A percentile compares a stretch with the other conserved stretches of the same genome.
Evolutionary conservation across 257 asterid genomes (phyloP).

Genomic region (Nicotiana sylvestris): DNA sequence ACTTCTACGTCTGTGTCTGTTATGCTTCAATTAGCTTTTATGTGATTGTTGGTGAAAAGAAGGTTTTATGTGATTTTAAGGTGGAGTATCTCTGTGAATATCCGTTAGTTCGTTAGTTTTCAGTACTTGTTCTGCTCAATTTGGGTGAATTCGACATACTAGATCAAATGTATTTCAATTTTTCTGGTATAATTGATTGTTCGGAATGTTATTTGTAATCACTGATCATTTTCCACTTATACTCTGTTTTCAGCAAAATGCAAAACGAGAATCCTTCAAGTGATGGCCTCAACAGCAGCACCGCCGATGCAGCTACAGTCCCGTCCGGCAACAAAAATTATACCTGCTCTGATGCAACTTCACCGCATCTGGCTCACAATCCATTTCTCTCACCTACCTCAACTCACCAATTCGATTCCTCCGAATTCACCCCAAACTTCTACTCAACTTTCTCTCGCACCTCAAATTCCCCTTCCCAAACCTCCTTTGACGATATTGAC

Average conservation of each 20-base stretch:
- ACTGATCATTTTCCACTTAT: neutral
- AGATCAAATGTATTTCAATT: neutral
- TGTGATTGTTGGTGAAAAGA: neutral
- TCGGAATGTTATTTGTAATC: neutral
- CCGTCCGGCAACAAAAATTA: slow-evolving; percentile 10
- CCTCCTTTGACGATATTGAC: slow-evolving; percentile 42
- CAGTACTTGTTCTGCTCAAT: neutral
- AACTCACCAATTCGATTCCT: slow-evolving; percentile 38
- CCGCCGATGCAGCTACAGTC: neutral
- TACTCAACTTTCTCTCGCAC: slow-evolving; percentile 43
- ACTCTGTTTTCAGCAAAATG: slow-evolving; percentile 22
- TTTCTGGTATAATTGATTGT: neutral
- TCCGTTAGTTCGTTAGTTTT: neutral
- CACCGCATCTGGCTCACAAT: slow-evolving; percentile 27
- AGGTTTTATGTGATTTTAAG: neutral
- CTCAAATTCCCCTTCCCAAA: slow-evolving; percentile 41
- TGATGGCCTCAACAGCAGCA: slow-evolving; percentile 8
- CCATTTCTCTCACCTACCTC: slow-evolving; percentile 46
- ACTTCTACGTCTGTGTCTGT: slow-evolving; percentile 12
- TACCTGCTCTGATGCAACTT: slow-evolving; percentile 15
- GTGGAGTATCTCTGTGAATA: neutral
- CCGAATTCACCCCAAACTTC: slow-evolving; percentile 24
- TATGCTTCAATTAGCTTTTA: neutral
- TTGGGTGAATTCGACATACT: neutral
- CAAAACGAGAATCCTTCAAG: slow-evolving; percentile 33